Percentiles rank a stretch among this genome's conserved stretches.
Conservation (phyloP, 148 eudicot genomes). For the Rhododendron kiyosumense region DNA sequence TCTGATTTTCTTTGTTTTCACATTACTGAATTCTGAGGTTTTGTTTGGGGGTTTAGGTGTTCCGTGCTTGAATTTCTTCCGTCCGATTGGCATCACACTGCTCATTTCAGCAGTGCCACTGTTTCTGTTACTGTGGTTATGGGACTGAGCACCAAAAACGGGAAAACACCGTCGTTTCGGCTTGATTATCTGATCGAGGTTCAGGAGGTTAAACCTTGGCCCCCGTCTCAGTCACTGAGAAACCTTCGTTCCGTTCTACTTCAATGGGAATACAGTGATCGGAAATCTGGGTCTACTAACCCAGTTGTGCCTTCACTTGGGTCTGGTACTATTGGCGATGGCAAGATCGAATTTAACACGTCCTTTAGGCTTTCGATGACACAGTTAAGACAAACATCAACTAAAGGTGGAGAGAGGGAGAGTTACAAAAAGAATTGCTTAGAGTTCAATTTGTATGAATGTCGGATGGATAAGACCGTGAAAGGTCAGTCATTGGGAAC, state of each 20-base stretch:
- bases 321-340: constrained; percentile 44
- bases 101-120: not conserved
- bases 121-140: constrained; percentile 45
- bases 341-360: constrained; percentile 76
- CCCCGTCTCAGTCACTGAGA: constrained; percentile 80
- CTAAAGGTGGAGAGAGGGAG: constrained; percentile 51
- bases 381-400: constrained; percentile 46
- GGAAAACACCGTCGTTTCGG: constrained; percentile 63
- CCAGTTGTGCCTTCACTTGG: constrained; percentile 59
- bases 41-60: not conserved
- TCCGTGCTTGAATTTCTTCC: not conserved
- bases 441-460: constrained; percentile 85
- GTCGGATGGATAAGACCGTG: constrained; percentile 67
- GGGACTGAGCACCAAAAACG: constrained; percentile 55
- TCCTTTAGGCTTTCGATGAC: constrained; percentile 58
- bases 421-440: constrained; percentile 63
- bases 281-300: constrained; percentile 58
- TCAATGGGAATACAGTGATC: constrained; percentile 83
- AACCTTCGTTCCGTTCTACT: constrained; percentile 62
- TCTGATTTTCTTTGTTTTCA: not conserved
- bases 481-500: constrained; percentile 80
- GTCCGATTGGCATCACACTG: not conserved
- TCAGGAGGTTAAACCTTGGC: constrained; percentile 96
- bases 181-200: constrained; percentile 57
- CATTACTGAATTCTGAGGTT: not conserved